Base-by-base conservation (phyloP, 345 rosid genomes). In the Salix exigua region DNA sequence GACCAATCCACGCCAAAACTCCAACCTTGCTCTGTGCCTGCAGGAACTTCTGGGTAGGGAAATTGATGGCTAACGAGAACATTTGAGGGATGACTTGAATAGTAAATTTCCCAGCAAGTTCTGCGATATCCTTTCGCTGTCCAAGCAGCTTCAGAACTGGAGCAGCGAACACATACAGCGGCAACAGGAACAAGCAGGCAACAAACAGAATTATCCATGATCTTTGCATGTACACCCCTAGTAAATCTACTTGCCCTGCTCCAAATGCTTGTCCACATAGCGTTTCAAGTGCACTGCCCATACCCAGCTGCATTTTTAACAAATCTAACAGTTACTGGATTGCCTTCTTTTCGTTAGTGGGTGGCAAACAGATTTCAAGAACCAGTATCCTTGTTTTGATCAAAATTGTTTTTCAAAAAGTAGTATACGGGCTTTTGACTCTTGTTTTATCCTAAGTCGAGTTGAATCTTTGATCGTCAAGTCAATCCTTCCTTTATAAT, bases 201-300 rank as follows among this genome's bases (percentile, higher is more conserved):
- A 73, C 92, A 3, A 84, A 76, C 61, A 93, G 88, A 82, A 96
- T 91, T 71, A 96, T 82, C 93, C 91, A 86, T 21, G 99, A 93
- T 26, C 99, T 90, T 73, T 96, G 99, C 92, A 92, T 82, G 81
- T 96, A 93, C n/a, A 96, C 91, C 6, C 99, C 99, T 16, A 93
- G 88, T 82, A 93, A 75, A 23, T 84, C 79, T 44, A 81, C 46
- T 81, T 92, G 95, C 33, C 98, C 99, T 13, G 97, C 97, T 23
- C 99, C 99, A 77, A 87, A 96, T 76, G 99, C 98, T 72, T 96
- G 99, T 18, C 99, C 97, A 21, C 98, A 96, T 73, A 96, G 75
- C 30, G 98, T 96, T 84, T 96, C 98, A 31, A 92, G 77, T 33
- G 99, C 98, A 82, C 99, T 96, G 28, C 91, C 99, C 99, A 96